Evolutionary conservation across 108 stramenopile genomes (phyloP), one percentile per base, ranked within the genome.

Genomic region (Nitzschia putrida): DNA sequence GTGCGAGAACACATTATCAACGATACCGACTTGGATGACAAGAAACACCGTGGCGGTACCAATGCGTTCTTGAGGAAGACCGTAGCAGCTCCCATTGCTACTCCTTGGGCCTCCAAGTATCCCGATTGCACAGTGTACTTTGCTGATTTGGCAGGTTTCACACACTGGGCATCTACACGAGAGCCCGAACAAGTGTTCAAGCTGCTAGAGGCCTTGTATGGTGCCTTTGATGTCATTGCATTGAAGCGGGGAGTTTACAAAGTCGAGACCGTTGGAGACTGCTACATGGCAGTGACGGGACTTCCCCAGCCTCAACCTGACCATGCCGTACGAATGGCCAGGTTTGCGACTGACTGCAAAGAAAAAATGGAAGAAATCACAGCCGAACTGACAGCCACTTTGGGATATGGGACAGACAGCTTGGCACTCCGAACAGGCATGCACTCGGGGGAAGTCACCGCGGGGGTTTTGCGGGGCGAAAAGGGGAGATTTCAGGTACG

Each of bases 341-440:
- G 18, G 1, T 69, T 69, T 45, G 68, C 68, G 12, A 12, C 20
- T 3, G 68, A 69, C 1, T 45, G 52, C 14, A 21, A 64, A 40
- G 37, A 43, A 12, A 68, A 53, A 24, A 74, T 76, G 60, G 66
- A 61, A 14, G 57, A 58, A 0, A 42, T 77, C 0, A 44, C 44
- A 1, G 25, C 23, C 38, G 24, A 61, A 24, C 54, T 81, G 34
- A 60, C 64, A 34, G 54, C 56, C n/a, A 57, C 26, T 11, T 60
- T 80, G 8, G 74, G 71, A 20, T 47, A 53, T 2, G 76, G 57
- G 7, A 86, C 80, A 16, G 69, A n/a, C 7, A 45, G 69, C 45
- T 53, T 86, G 41, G 57, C 56, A 2, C 55, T 86, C 40, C 54
- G 85, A 45, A 38, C 14, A 7, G 58, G 58, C 0, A 21, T 66